Evolutionary conservation across 257 asterid species (phyloP), one percentile per base, ranked within the genome.

Genomic region (Anisodus tanguticus): DNA sequence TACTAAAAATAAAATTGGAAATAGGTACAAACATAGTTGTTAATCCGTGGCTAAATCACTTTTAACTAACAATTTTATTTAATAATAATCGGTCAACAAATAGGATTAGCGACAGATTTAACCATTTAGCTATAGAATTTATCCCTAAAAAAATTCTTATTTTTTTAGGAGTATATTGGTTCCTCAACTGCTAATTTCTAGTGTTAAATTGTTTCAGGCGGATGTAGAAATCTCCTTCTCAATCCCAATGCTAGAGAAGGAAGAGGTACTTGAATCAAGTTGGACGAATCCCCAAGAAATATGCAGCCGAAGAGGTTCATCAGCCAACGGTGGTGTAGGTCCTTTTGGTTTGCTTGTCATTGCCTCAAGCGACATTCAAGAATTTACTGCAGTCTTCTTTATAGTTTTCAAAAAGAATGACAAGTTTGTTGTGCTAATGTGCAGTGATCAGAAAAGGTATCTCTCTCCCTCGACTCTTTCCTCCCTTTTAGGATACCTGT

Each of bases 361-460:
- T 55, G 78, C 78, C 51, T 70, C 78, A 9, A 70, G 15, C 15
- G 16, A 70, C 26, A 35, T 87, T 84, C 64, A 85, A 9, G 94
- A 92, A 86, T 84, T 85, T 69, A 92, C 94, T 22, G 88, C 90
- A 0, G 72, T 92, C 41, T 91, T 89, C 80, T 92, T 90, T 8
- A 85, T 89, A 62, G 17, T 88, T 54, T 87, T 87, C 81, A 89
- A 83, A 79, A 72, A 68, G 2, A 3, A 68, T 4, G 80, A 19
- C 58, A 89, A 85, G 55, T 80, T 67, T 78, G 88, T 86, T 9
- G 91, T 88, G 79, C 89, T 91, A 51, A 88, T 91, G 89, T 91
- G 95, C 81, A 88, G 87, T 67, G 93, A 91, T 82, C 93, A 88
- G 70, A 88, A 90, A 90, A 89, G 91, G 94, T 89, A 70, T 6